Base-by-base conservation (phyloP, 306 rosid species). In the Prunus armeniaca region DNA sequence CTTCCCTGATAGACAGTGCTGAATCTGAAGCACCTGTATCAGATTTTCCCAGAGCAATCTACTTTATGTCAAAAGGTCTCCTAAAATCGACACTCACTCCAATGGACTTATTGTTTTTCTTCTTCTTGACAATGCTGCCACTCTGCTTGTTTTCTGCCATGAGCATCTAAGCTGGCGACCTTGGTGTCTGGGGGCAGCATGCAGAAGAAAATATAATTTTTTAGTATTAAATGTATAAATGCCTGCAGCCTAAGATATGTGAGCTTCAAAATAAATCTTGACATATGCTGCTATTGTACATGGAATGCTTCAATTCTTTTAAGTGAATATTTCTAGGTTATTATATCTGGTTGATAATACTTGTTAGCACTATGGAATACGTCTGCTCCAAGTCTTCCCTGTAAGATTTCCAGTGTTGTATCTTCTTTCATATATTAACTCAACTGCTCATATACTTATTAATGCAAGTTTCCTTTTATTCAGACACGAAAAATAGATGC, bases 401-500 rank as follows among this genome's bases (percentile, higher is more conserved):
- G 14, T 13, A 41, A 63, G 43, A 52, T 71, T 24, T 50, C 27
- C 46, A 78, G 57, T 57, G 24, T 50, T 45, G 18, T 78, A 32
- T 41, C 58, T 71, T 63, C 32, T 49, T 69, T 49, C 1, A 60
- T 77, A 18, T 32, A 6, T 55, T 57, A 32, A 14, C 50, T 46
- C 41, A 12, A 46, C 41, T 12, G 24, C 7, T 25, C 25, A 58
- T 4, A 32, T 20, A 50, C 27, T 9, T 75, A 15, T 67, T 55
- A 51, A 55, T 46, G 70, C 45, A 34, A 56, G 8, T 56, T 67
- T 71, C 62, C 67, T 72, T 17, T 52, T 78, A 76, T 52, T 81
- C 87, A 90, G 92, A 87, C 57, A 86, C 62, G 24, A 81, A 55
- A 71, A 77, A 51, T 79, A 82, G 81, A 55, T 73, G 79, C 66